A percentile compares a stretch with the other conserved stretches of the same genome.
phyloP scores from a whole-genome alignment of 2,329 filamentous ascomycete species.

The Fusarium luffae region DNA sequence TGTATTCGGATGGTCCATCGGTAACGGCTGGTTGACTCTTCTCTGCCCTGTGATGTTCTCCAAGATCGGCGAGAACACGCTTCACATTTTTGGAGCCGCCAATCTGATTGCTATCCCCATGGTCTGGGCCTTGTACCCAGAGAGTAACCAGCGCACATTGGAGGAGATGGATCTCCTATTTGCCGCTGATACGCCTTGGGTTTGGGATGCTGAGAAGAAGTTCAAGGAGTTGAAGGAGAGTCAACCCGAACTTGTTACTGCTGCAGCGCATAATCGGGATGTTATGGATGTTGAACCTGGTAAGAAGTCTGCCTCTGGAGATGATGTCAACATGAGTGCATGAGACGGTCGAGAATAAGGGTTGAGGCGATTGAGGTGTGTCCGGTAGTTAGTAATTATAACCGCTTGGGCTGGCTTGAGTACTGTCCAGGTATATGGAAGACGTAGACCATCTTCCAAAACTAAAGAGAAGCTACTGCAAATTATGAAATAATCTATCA shows the following conservation, averaged over 20 bases:
- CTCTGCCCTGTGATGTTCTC: conserved; percentile 59
- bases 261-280: conserved; percentile 1
- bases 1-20: conserved; percentile 80
- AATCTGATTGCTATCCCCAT: conserved; percentile 75
- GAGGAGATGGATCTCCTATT: conserved; percentile 83
- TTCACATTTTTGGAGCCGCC: conserved; percentile 77
- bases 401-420: no score
- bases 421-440: no score
- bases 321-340: conserved; percentile 17
- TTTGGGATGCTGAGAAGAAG: conserved; percentile 75
- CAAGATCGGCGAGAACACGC: conserved; percentile 68
- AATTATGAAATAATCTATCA: no score
- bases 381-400: no score
- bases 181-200: conserved; percentile 72
- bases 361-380: no score
- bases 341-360: rapidly evolving
- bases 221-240: conserved; percentile 71
- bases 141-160: conserved; percentile 77
- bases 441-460: no score
- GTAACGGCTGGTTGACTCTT: conserved; percentile 72
- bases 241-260: conserved; percentile 58
- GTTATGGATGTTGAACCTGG: conserved; percentile 22
- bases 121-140: conserved; percentile 79
- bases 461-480: no score
- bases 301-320: conserved; percentile 2